Evolutionary conservation across 108 stramenopile species (phyloP).

Genomic region (Cyclotella cryptica): DNA sequence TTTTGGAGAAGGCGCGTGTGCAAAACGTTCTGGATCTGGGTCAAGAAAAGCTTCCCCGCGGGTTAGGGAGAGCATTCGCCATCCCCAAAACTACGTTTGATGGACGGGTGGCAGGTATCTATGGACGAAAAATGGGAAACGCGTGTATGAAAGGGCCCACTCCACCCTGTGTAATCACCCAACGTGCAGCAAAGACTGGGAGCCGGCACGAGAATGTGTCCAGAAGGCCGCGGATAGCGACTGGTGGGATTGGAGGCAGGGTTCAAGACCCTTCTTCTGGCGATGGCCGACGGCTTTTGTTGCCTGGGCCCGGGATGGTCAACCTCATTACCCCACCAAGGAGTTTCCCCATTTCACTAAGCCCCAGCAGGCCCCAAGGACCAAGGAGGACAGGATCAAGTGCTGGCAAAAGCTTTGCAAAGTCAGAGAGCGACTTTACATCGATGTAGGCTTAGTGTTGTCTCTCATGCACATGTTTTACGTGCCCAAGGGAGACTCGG

Average conservation of each 20-base stretch:
- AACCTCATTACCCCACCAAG: too few relatives aligned
- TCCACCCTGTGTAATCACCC: not conserved
- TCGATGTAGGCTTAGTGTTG: not conserved
- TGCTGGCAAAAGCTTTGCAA: constrained; percentile 14
- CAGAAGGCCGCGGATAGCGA: not conserved
- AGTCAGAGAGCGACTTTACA: constrained; percentile 24
- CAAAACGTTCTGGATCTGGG: too few relatives aligned
- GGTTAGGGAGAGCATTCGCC: too few relatives aligned
- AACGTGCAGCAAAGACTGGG: too few relatives aligned
- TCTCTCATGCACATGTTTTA: constrained; percentile 37
- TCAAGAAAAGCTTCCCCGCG: too few relatives aligned
- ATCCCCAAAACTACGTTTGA: too few relatives aligned
- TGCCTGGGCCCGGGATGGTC: constrained; percentile 26
- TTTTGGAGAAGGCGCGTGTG: too few relatives aligned
- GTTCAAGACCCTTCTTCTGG: too few relatives aligned
- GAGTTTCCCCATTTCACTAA: too few relatives aligned
- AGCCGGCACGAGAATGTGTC: constrained; percentile 29
- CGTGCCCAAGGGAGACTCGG: constrained; percentile 53
- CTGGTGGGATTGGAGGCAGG: too few relatives aligned
- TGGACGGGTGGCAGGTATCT: too few relatives aligned
- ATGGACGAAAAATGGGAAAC: not conserved
- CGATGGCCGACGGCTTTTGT: constrained; percentile 28
- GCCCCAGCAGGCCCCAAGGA: too few relatives aligned
- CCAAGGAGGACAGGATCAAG: not conserved
- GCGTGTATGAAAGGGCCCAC: not conserved